phyloP scores from a whole-genome alignment of 2,329 filamentous ascomycete genomes.

The Fusarium subtropicale region DNA sequence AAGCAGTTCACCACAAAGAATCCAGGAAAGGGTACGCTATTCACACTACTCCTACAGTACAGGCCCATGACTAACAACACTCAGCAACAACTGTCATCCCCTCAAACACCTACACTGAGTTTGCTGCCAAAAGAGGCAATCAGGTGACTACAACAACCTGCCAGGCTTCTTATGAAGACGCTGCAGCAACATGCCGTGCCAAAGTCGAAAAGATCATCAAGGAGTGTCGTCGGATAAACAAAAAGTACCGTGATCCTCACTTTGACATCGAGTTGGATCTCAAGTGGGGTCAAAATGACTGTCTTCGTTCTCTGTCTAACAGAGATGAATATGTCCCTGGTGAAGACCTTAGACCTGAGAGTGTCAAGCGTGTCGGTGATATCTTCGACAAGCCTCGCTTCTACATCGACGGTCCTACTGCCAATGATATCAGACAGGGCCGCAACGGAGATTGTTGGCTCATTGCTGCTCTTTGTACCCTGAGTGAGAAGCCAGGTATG shows the following conservation, averaged over 20 bases:
- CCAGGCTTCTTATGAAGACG: slow-evolving; percentile 77
- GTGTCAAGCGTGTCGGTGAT: slow-evolving; percentile 77
- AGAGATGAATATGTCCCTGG: slow-evolving; percentile 40
- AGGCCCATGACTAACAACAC: neutral
- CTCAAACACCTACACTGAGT: slow-evolving; percentile 72
- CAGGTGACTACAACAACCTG: slow-evolving; percentile 67
- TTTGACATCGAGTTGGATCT: slow-evolving; percentile 86
- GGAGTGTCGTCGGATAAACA: slow-evolving; percentile 80
- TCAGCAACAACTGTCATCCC: slow-evolving; percentile 76
- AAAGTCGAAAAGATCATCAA: slow-evolving; percentile 71
- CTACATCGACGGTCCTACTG: slow-evolving; percentile 80
- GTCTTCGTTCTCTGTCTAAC: slow-evolving; percentile 60
- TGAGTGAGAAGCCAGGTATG: slow-evolving; percentile 77
- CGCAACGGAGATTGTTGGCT: slow-evolving; percentile 87
- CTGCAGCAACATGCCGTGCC: slow-evolving; percentile 73
- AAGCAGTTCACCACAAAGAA: slow-evolving; percentile 75
- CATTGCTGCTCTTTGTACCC: slow-evolving; percentile 80
- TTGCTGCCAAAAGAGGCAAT: slow-evolving; percentile 66
- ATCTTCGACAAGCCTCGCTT: slow-evolving; percentile 83
- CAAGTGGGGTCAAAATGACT: slow-evolving; percentile 67
- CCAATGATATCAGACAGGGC: slow-evolving; percentile 83
- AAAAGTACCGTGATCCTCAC: slow-evolving; percentile 87
- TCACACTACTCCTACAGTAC: too few species aligned
- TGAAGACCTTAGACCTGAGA: slow-evolving; percentile 56
- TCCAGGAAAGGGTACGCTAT: slow-evolving; percentile 71